Evolutionary conservation across 1,139 yeast genomes (phyloP).

Genomic region (Debaryomycetaceae sp.): DNA sequence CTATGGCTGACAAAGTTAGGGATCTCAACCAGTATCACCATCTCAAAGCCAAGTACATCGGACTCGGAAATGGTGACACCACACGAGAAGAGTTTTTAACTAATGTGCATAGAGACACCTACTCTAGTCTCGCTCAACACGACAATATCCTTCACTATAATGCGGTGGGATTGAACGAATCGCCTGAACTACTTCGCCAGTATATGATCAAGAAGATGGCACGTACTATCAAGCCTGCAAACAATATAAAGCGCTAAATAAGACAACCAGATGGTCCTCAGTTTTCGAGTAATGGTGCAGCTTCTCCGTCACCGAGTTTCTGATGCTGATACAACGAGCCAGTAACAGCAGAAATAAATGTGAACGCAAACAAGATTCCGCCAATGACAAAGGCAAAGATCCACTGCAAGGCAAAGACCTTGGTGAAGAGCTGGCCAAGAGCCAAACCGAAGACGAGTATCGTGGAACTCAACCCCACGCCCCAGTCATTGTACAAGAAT

Average conservation of each 20-base stretch:
- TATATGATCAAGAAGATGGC: constrained; percentile 62
- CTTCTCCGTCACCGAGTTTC: constrained; percentile 13
- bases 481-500: constrained; percentile 66
- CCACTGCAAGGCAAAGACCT: constrained; percentile 78
- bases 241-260: neutral
- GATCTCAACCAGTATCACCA: constrained; percentile 62
- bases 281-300: constrained; percentile 26
- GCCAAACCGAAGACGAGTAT: constrained; percentile 63
- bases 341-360: constrained; percentile 40
- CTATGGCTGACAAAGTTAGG: constrained; percentile 65
- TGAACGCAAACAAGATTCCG: constrained; percentile 47
- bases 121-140: constrained; percentile 68
- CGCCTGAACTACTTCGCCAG: constrained; percentile 46
- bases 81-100: constrained; percentile 41
- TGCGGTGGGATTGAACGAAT: constrained; percentile 58
- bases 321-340: constrained; percentile 13
- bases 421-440: constrained; percentile 64
- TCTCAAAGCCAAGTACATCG: constrained; percentile 60
- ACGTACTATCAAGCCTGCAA: constrained; percentile 23
- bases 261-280: neutral
- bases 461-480: constrained; percentile 57
- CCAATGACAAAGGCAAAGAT: constrained; percentile 70
- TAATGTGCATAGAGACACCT: constrained; percentile 72
- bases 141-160: constrained; percentile 62
- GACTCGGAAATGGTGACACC: constrained; percentile 71